Percentiles rank a stretch among this genome's conserved stretches.
Evolutionary conservation across 345 rosid species (phyloP).

Genomic region (Erucastrum elatum): DNA sequence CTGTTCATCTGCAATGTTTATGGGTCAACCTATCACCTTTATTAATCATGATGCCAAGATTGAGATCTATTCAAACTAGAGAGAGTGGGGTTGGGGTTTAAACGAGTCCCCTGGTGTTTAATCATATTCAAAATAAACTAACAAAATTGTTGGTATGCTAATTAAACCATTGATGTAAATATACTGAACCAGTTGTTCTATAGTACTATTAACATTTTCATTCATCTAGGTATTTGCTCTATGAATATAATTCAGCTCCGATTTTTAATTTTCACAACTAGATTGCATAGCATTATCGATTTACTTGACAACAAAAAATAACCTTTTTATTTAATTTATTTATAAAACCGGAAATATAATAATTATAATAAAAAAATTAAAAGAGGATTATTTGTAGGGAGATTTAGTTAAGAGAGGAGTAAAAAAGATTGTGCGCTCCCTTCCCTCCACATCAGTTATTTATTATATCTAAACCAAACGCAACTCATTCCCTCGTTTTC

Average conservation of each 20-base stretch:
- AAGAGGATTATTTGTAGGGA: background rate
- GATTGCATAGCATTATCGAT: background rate
- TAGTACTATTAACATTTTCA: too few species aligned
- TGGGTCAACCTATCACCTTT: background rate
- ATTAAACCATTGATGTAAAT: too few species aligned
- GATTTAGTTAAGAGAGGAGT: background rate
- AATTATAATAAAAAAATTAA: background rate
- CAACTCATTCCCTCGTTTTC: conserved; percentile 65
- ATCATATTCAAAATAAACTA: background rate
- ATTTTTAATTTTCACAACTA: too few species aligned
- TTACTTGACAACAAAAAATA: background rate
- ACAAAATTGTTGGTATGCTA: background rate
- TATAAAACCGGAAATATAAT: background rate
- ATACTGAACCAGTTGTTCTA: too few species aligned
- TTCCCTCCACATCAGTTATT: conserved; percentile 88
- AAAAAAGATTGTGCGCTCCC: conserved; percentile 18
- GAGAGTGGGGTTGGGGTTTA: too few species aligned
- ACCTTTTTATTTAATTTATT: background rate
- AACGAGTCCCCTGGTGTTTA: background rate
- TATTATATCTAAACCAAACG: conserved; percentile 74
- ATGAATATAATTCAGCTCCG: too few species aligned
- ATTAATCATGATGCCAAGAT: background rate
- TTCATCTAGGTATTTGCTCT: background rate
- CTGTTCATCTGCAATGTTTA: background rate
- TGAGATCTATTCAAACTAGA: background rate